Base-by-base conservation (phyloP, 768 basidiomycete genomes). In the Tulasnella sp. region DNA sequence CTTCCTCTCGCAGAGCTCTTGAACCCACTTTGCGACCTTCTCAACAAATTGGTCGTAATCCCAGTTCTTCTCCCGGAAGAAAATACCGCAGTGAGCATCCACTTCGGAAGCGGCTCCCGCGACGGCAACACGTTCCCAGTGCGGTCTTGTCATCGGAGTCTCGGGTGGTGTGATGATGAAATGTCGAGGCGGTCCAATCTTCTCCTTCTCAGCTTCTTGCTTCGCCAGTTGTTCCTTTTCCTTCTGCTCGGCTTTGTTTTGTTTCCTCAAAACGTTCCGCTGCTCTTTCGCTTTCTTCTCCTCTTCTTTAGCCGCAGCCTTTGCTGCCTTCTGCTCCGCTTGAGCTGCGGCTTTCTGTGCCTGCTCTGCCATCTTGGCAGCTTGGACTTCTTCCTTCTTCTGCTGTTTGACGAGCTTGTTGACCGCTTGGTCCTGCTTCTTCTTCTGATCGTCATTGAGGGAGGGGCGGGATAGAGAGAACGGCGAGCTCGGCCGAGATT, bases 41-140 rank as follows among this genome's bases (percentile, higher is more conserved):
- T 83, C 81, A 4, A 87, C 81, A 39, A 87, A 78, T 16, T 74
- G 80, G 35, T 84, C 82, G 76, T 88, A 88, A 14, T 84, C 84
- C 74, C 83, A 74, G 77, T 88, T 87, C 74, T 82, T 81, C 2
- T 77, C 76, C 3, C 80, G 82, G 64, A 86, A 84, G 74, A 87
- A 87, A 14, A 88, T 75, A 42, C 86, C 87, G 63, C 80, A 81
- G 77, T 88, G 87, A 1, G 87, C 87, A 9, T 78, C 82, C 7
- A 88, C 87, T 76, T 88, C 87, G 75, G 86, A 85, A 5, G 82
- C 78, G 11, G 82, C 85, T 3, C 85, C 86, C 7, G 75, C 81
- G 40, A 88, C 84, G n/a, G 79, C 52, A 0, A 88, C 84, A 65
- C 80, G 79, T 73, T 86, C 83, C 87, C 87, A 88, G 69, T 80